phyloP scores from a whole-genome alignment of 179 eudicot genomes.

The Beta macrorhiza region DNA sequence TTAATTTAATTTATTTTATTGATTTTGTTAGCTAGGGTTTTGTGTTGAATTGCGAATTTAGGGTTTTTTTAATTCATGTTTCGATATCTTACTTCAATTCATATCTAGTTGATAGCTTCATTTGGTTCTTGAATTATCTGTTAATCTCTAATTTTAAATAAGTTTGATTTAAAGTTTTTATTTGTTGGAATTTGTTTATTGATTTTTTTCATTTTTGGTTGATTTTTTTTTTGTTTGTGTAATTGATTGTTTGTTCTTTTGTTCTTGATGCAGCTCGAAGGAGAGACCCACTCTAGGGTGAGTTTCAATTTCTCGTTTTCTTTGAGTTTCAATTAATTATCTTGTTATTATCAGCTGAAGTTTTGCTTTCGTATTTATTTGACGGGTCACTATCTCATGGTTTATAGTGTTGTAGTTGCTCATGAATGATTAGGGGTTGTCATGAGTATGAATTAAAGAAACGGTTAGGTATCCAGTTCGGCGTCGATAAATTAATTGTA shows the following conservation, averaged over 20 bases:
- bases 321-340: slow-evolving; percentile 3
- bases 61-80: background rate
- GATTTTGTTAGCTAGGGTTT: slow-evolving; percentile 23
- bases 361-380: background rate
- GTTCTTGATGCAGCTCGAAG: slow-evolving; percentile 85
- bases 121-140: background rate
- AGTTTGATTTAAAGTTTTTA: no score
- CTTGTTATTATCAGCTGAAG: background rate
- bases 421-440: background rate
- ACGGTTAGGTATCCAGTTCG: background rate
- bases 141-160: background rate
- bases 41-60: background rate
- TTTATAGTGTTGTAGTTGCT: background rate
- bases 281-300: slow-evolving; percentile 99
- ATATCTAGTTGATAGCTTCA: background rate
- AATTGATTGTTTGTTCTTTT: slow-evolving; percentile 17
- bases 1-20: background rate
- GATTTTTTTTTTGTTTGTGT: background rate
- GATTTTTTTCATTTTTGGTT: background rate
- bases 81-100: background rate
- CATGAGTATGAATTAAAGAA: background rate
- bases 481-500: background rate
- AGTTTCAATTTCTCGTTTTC: slow-evolving; percentile 28
- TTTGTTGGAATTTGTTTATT: no score
- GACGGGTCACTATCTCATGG: slow-evolving; percentile 13